phyloP scores from a whole-genome alignment of 2,329 filamentous ascomycete genomes.

The Lachnellula cervina region DNA sequence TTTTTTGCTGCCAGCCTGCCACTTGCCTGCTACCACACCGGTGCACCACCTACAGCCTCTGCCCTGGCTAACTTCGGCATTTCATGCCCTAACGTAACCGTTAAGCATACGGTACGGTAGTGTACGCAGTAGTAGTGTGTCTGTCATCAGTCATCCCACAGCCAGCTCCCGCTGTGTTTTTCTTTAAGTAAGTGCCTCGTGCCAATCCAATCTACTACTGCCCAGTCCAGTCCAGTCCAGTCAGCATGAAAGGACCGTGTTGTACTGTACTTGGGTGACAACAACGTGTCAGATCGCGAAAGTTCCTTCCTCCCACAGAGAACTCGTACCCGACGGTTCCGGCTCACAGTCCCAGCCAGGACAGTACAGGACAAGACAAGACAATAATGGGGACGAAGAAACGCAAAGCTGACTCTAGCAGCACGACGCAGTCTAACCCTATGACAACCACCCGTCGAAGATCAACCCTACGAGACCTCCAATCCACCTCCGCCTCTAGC shows the following conservation, averaged over 20 bases:
- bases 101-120: neutral
- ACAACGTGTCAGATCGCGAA: constrained; percentile 21
- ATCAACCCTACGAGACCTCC: constrained; percentile 40
- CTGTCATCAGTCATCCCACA: neutral
- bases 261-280: constrained; percentile 5
- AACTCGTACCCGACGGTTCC: neutral
- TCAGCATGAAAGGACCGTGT: constrained; percentile 16
- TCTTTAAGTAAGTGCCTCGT: constrained; percentile 8
- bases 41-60: neutral
- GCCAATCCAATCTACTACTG: neutral
- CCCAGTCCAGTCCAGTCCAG: neutral
- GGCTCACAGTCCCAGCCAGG: neutral
- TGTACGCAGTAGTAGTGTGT: neutral
- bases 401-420: constrained; percentile 32
- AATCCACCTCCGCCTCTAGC: constrained; percentile 35
- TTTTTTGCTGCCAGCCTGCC: neutral
- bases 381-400: constrained; percentile 28
- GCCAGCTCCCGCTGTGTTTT: constrained; percentile 3
- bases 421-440: constrained; percentile 31
- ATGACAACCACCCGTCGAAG: constrained; percentile 43
- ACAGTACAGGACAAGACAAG: no score
- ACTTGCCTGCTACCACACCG: neutral
- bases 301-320: constrained; percentile 4
- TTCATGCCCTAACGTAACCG: constrained; percentile 6
- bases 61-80: constrained; percentile 6